These are phyloP conservation scores for Echites panduratus DNA, from an alignment of 257 asterid genomes.

Conservation along the genomic window DNA sequence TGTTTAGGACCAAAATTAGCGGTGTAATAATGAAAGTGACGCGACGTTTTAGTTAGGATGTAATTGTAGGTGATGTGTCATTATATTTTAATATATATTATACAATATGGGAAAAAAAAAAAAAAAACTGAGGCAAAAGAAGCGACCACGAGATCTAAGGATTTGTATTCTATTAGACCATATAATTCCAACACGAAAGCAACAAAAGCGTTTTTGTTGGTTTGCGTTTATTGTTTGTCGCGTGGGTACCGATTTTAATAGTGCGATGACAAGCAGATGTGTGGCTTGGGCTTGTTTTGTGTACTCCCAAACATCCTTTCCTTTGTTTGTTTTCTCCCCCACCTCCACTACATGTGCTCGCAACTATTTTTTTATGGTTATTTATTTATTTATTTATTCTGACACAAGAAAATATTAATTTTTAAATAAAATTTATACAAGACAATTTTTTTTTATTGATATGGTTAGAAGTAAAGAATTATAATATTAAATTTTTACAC, in stretches of 20 bases:
- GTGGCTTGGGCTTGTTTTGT: not conserved
- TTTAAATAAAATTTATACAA: too few species aligned
- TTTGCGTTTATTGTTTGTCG: constrained; percentile 8
- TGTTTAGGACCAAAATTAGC: not conserved
- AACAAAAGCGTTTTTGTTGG: constrained; percentile 7
- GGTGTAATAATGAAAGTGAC: constrained; percentile 14
- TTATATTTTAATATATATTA: not conserved
- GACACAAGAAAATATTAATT: too few species aligned
- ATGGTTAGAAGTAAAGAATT: too few species aligned
- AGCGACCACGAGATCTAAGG: not conserved
- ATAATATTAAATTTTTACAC: too few species aligned
- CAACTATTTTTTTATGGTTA: too few species aligned
- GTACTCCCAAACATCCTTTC: not conserved
- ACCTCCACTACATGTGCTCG: not conserved
- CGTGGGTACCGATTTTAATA: not conserved
- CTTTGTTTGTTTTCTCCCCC: not conserved
- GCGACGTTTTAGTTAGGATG: not conserved
- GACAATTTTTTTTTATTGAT: too few species aligned
- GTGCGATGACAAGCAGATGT: not conserved
- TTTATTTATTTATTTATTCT: too few species aligned
- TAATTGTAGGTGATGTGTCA: not conserved
- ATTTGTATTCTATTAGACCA: not conserved
- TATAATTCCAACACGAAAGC: not conserved
- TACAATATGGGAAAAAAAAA: not conserved
- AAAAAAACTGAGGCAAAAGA: constrained; percentile 9